phyloP scores from a whole-genome alignment of 2,329 filamentous ascomycete genomes.

The Ramularia collo-cygni region DNA sequence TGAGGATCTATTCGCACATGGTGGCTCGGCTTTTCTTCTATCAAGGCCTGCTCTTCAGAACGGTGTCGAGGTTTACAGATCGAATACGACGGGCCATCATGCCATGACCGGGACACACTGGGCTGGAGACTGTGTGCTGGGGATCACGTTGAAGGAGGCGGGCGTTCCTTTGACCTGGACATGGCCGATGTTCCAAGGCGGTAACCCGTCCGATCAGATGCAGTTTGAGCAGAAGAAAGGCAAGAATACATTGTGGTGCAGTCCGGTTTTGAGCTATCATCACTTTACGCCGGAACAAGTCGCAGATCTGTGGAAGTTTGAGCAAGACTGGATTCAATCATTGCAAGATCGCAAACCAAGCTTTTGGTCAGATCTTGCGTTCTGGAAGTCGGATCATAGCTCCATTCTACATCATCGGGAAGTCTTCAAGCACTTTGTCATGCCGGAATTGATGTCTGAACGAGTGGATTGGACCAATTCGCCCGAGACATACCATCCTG shows the following conservation, averaged over 20 bases:
- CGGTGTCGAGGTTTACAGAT: slow-evolving; percentile 32
- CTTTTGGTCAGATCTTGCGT: not conserved
- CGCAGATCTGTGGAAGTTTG: slow-evolving; percentile 23
- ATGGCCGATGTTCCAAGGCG: slow-evolving; percentile 39
- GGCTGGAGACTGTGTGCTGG: slow-evolving; percentile 48
- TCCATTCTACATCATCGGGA: slow-evolving; percentile 25
- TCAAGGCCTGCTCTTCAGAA: slow-evolving; percentile 34
- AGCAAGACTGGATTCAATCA: slow-evolving; percentile 23
- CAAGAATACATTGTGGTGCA: slow-evolving; percentile 35
- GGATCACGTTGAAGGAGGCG: slow-evolving; percentile 39
- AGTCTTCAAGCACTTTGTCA: slow-evolving; percentile 23
- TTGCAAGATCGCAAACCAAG: slow-evolving; percentile 1
- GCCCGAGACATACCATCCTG: slow-evolving; percentile 14
- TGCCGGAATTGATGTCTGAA: slow-evolving; percentile 17
- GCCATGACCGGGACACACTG: slow-evolving; percentile 42
- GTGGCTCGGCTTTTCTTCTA: slow-evolving; percentile 37
- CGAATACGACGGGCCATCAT: slow-evolving; percentile 36
- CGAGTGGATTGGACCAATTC: slow-evolving; percentile 24
- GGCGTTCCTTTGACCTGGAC: slow-evolving; percentile 38
- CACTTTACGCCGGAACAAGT: slow-evolving; percentile 25
- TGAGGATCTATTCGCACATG: slow-evolving; percentile 35
- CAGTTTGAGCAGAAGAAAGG: slow-evolving; percentile 29
- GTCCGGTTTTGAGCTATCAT: slow-evolving; percentile 34
- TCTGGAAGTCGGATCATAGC: slow-evolving; percentile 10
- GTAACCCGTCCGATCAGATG: slow-evolving; percentile 30